These are phyloP conservation scores for Staphylotrichum longicolle DNA, from an alignment of 495 filamentous ascomycete species.

Conservation along the genomic window DNA sequence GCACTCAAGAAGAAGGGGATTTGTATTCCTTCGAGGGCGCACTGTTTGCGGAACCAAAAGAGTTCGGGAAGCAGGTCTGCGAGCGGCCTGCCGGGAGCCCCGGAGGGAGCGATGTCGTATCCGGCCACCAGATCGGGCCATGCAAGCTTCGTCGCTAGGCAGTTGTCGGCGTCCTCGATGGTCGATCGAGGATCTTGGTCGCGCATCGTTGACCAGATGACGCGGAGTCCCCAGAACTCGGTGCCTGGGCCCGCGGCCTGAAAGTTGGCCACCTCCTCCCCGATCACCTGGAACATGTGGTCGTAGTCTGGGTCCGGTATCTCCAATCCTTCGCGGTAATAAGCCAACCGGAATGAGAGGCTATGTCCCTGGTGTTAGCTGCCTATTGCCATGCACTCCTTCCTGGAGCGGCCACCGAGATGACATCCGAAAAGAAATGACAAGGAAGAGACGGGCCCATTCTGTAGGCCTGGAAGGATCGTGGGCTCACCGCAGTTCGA, in stretches of 20 bases:
- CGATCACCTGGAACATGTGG: constrained; percentile 66
- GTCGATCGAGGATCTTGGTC: constrained; percentile 60
- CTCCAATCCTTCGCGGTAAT: constrained; percentile 57
- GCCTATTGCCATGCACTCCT: neutral
- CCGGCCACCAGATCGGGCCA: constrained; percentile 80
- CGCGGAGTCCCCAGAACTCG: constrained; percentile 76
- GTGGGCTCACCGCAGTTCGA: constrained; percentile 57
- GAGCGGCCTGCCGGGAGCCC: constrained; percentile 73
- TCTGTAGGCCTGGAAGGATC: constrained; percentile 2
- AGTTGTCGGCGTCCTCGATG: constrained; percentile 76
- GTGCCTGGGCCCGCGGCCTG: constrained; percentile 61
- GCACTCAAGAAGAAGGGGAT: constrained; percentile 98
- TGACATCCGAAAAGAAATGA: constrained; percentile 1
- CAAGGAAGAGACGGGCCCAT: constrained; percentile 3
- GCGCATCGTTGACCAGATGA: constrained; percentile 83
- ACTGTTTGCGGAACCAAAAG: constrained; percentile 89
- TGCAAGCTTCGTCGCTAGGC: constrained; percentile 73
- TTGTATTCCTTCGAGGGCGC: constrained; percentile 70
- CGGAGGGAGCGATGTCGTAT: constrained; percentile 85
- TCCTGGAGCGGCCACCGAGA: neutral
- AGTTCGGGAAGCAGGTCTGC: constrained; percentile 75
- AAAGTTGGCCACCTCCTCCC: constrained; percentile 78
- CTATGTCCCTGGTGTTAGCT: constrained; percentile 4
- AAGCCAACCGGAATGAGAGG: constrained; percentile 51
- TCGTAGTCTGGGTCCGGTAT: constrained; percentile 58